These are phyloP conservation scores for Fusarium sp. DNA, from an alignment of 2,329 filamentous ascomycete species.

Conservation along the genomic window DNA sequence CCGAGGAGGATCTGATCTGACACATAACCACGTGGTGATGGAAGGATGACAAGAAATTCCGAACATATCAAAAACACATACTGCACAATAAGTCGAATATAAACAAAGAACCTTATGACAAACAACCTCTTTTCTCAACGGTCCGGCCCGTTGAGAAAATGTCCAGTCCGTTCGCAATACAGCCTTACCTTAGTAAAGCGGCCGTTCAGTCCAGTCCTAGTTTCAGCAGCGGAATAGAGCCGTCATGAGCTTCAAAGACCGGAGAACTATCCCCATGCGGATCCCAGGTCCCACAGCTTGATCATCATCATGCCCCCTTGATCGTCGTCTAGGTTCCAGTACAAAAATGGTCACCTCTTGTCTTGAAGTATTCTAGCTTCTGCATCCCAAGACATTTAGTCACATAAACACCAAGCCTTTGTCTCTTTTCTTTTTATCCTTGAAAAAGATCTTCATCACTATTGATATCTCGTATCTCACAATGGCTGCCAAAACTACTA, in stretches of 20 bases:
- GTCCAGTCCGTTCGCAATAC: constrained; percentile 5
- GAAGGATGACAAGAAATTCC: constrained; percentile 1
- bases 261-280: constrained; percentile 26
- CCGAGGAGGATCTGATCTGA: neutral
- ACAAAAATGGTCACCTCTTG: neutral
- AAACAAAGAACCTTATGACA: neutral
- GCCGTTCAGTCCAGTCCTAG: neutral
- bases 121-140: constrained; percentile 12
- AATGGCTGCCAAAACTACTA: constrained; percentile 55
- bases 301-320: constrained; percentile 10
- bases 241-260: neutral
- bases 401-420: neutral
- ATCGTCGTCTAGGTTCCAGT: constrained; percentile 15
- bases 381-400: neutral
- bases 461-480: neutral
- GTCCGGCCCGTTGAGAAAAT: constrained; percentile 22
- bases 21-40: constrained; percentile 12
- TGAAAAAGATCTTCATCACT: neutral
- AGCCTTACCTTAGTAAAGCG: neutral
- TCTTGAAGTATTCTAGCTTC: neutral
- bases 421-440: neutral
- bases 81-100: neutral
- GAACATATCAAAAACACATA: neutral
- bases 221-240: constrained; percentile 20
- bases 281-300: neutral